Percentiles rank a stretch among this genome's conserved stretches.
Conservation (phyloP, 1,284 basidiomycete species). For the Pascua guehoae region DNA sequence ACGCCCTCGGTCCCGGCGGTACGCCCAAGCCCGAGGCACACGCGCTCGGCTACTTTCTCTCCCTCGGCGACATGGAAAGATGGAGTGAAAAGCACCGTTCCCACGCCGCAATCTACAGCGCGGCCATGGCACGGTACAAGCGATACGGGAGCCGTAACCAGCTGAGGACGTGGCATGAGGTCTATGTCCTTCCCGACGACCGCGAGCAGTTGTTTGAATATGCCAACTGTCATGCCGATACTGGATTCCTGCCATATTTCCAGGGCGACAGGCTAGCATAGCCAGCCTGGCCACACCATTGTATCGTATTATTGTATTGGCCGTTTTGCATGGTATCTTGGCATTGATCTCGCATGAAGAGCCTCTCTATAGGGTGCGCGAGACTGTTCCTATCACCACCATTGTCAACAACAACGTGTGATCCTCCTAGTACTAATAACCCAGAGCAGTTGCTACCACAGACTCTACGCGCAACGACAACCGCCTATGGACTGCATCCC, state of each 20-base stretch:
- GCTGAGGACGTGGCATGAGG: constrained; percentile 18
- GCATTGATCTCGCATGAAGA: too few species aligned
- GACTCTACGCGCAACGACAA: background rate
- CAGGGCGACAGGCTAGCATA: background rate
- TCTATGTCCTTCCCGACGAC: constrained; percentile 5
- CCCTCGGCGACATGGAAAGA: constrained; percentile 8
- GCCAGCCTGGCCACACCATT: too few species aligned
- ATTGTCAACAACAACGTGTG: too few species aligned
- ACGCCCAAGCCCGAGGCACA: constrained; percentile 1
- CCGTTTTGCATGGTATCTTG: too few species aligned
- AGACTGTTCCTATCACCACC: too few species aligned
- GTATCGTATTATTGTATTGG: too few species aligned
- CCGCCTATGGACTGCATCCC: background rate
- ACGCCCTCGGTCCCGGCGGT: background rate
- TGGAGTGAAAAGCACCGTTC: constrained; percentile 10
- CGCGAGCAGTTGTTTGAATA: constrained; percentile 10
- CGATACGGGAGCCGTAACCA: constrained; percentile 9
- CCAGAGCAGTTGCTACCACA: too few species aligned
- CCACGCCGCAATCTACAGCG: constrained; percentile 13
- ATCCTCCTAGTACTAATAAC: too few species aligned
- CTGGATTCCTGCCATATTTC: constrained; percentile 8
- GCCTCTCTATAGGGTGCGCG: too few species aligned
- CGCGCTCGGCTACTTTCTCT: constrained; percentile 5
- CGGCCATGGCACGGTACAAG: constrained; percentile 9
- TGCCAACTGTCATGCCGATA: constrained; percentile 10